Conservation (phyloP, 192 early-diverging fungal species). For the Oehlia diaphana region DNA sequence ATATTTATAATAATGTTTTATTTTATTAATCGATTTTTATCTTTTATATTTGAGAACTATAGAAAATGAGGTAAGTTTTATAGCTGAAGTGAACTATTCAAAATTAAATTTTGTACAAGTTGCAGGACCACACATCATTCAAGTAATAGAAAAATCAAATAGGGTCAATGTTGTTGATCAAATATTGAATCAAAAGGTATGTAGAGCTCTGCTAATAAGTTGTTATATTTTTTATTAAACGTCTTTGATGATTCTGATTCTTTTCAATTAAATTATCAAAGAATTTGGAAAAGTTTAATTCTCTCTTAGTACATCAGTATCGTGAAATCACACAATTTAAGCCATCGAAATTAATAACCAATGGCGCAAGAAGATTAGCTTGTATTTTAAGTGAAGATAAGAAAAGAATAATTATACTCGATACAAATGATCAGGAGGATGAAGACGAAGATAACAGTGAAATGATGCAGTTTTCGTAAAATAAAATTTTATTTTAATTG, state of each 20-base stretch:
- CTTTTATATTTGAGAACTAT: neutral
- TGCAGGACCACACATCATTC: neutral
- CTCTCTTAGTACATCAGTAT: neutral
- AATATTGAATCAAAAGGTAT: neutral
- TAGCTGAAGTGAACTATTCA: constrained; percentile 17
- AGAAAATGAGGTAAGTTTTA: constrained; percentile 11
- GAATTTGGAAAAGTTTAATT: neutral
- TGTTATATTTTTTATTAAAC: neutral
- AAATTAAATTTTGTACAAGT: constrained; percentile 3
- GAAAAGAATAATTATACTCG: constrained; percentile 23
- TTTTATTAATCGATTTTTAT: neutral
- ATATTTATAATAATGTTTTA: neutral
- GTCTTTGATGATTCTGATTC: neutral
- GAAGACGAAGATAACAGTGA: constrained; percentile 4
- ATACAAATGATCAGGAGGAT: constrained; percentile 25
- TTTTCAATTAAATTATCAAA: neutral
- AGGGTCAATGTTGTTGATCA: neutral
- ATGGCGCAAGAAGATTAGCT: constrained; percentile 1
- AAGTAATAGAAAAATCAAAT: neutral
- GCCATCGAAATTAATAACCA: constrained; percentile 18
- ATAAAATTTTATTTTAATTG: too few species aligned
- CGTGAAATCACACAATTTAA: constrained; percentile 2
- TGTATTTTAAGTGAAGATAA: constrained; percentile 16
- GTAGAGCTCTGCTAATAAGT: neutral
- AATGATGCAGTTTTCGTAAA: neutral